These are phyloP conservation scores for Thymus mandschuricus DNA, from an alignment of 257 asterid genomes.

Conservation along the genomic window DNA sequence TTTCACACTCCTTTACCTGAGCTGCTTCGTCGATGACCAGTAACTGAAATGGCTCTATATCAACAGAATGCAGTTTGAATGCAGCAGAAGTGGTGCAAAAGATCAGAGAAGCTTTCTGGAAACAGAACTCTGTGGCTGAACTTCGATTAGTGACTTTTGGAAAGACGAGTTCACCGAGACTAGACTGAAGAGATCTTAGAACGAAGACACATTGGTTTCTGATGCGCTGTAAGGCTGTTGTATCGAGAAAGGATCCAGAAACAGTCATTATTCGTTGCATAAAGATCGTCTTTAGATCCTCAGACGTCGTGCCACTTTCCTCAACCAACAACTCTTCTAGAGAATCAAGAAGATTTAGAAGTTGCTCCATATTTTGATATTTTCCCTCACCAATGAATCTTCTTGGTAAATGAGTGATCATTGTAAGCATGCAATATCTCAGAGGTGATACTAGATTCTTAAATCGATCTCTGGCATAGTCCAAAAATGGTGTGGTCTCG, in stretches of 20 bases:
- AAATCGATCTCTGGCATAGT: conserved; percentile 44
- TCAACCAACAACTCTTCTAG: conserved; percentile 40
- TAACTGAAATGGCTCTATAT: conserved; percentile 42
- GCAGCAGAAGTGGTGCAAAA: conserved; percentile 65
- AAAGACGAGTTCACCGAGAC: conserved; percentile 36
- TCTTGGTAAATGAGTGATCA: conserved; percentile 51
- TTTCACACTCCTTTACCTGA: conserved; percentile 63
- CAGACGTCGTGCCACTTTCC: conserved; percentile 35
- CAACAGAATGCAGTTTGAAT: conserved; percentile 37
- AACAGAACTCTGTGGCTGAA: conserved; percentile 39
- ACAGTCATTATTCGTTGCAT: neutral
- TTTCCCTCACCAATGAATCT: conserved; percentile 39
- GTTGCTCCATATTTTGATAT: conserved; percentile 30
- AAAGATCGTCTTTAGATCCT: conserved; percentile 38
- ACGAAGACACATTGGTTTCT: conserved; percentile 36
- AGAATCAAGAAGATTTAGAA: conserved; percentile 37
- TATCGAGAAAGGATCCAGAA: conserved; percentile 22
- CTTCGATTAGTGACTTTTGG: conserved; percentile 27
- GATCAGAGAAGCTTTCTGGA: conserved; percentile 43
- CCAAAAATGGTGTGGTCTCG: conserved; percentile 33
- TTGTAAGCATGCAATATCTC: conserved; percentile 37
- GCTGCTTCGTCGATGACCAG: conserved; percentile 70
- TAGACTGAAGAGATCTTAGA: conserved; percentile 37
- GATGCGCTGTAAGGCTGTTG: conserved; percentile 8
- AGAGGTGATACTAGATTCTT: conserved; percentile 33